A percentile compares a stretch with the other conserved stretches of the same genome.
phyloP scores from a whole-genome alignment of 176 grass and related monocot genomes.

The Elymus sibiricus region DNA sequence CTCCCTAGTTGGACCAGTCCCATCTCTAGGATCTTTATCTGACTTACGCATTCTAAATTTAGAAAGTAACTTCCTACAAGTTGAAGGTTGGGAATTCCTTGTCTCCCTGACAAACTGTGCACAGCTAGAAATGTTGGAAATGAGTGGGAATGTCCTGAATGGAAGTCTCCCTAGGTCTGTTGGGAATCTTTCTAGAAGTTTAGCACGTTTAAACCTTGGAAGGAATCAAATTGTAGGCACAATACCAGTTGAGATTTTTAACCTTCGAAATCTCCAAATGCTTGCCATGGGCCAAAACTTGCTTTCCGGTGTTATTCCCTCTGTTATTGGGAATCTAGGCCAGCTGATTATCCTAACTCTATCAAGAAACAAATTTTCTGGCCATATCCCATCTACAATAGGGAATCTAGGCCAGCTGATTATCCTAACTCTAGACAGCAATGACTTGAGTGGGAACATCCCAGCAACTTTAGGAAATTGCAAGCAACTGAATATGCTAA shows the following conservation, averaged over 20 bases:
- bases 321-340: conserved; percentile 5
- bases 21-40: conserved; percentile 1
- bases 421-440: conserved; percentile 9
- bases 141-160: background rate
- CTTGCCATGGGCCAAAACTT: conserved; percentile 35
- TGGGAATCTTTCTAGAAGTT: conserved; percentile 29
- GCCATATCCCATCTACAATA: conserved; percentile 25
- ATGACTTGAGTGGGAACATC: conserved; percentile 18
- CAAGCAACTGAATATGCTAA: background rate
- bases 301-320: conserved; percentile 24
- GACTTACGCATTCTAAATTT: background rate
- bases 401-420: conserved; percentile 31
- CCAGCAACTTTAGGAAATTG: background rate
- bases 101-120: background rate
- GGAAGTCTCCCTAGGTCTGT: conserved; percentile 9
- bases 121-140: fast-evolving
- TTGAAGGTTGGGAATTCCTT: background rate
- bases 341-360: background rate
- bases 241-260: conserved; percentile 23
- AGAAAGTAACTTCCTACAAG: background rate
- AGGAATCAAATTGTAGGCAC: conserved; percentile 13
- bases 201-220: background rate
- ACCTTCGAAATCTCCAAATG: conserved; percentile 13
- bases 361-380: conserved; percentile 31
- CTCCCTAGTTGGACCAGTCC: background rate